Conservation (phyloP, 2,329 filamentous ascomycete species). For the Fusarium palustre region DNA sequence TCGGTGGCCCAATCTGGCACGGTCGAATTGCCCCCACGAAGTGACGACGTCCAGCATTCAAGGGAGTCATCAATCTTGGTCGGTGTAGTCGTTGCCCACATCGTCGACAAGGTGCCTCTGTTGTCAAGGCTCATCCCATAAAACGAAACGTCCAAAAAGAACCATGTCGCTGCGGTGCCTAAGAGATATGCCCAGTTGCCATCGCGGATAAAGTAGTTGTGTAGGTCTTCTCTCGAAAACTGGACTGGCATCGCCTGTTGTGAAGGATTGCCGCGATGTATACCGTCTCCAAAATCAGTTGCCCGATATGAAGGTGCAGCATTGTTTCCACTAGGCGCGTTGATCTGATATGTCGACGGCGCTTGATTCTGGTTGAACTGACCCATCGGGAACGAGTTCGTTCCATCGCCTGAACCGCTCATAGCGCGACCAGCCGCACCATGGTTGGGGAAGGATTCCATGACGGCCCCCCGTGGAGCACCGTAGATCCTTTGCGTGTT, state of each 20-base stretch:
- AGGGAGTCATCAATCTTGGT: constrained; percentile 54
- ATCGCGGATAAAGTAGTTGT: constrained; percentile 62
- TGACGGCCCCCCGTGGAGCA: constrained; percentile 45
- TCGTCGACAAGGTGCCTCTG: constrained; percentile 52
- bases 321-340: constrained; percentile 32
- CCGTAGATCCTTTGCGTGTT: constrained; percentile 71
- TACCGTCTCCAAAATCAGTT: constrained; percentile 22
- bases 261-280: constrained; percentile 49
- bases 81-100: constrained; percentile 54
- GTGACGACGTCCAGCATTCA: constrained; percentile 61
- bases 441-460: constrained; percentile 35
- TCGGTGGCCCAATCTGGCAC: constrained; percentile 56
- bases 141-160: constrained; percentile 66
- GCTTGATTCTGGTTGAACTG: constrained; percentile 33
- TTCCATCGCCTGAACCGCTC: constrained; percentile 26
- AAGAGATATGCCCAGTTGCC: constrained; percentile 53
- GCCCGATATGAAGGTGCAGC: constrained; percentile 41
- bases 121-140: constrained; percentile 65
- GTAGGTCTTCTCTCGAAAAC: constrained; percentile 61
- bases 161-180: constrained; percentile 62
- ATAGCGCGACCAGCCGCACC: constrained; percentile 25
- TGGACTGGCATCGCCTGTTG: constrained; percentile 58
- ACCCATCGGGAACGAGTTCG: constrained; percentile 39
- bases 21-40: constrained; percentile 57
- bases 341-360: constrained; percentile 44